A percentile compares a stretch with the other conserved stretches of the same genome.
These are phyloP conservation scores for Nigrograna mackinnonii DNA, from an alignment of 2,329 filamentous ascomycete species.

Conservation along the genomic window DNA sequence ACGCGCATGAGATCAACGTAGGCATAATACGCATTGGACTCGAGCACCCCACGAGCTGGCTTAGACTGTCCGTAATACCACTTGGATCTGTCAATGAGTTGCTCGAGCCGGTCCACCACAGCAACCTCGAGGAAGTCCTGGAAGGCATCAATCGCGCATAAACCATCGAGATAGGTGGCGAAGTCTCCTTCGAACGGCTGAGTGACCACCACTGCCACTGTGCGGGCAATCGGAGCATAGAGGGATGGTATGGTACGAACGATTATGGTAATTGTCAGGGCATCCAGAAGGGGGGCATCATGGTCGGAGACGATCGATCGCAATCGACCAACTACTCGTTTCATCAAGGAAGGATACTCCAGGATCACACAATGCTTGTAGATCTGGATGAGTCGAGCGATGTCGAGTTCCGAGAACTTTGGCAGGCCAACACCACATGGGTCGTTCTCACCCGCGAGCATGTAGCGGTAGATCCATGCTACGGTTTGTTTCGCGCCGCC, in stretches of 20 bases:
- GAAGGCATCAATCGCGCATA: not conserved
- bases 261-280: slow-evolving; percentile 13
- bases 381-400: slow-evolving; percentile 14
- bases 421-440: not conserved
- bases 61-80: not conserved
- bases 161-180: slow-evolving; percentile 9
- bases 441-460: slow-evolving; percentile 21
- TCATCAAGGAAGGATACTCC: slow-evolving; percentile 13
- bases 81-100: not conserved
- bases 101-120: not conserved
- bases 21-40: not conserved
- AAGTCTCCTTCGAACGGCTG: slow-evolving; percentile 16
- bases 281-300: slow-evolving; percentile 6
- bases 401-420: slow-evolving; percentile 13
- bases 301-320: slow-evolving; percentile 6
- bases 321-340: slow-evolving; percentile 11
- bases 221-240: slow-evolving; percentile 1
- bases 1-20: not conserved
- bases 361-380: slow-evolving; percentile 19
- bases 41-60: not conserved
- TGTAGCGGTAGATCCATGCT: slow-evolving; percentile 26
- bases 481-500: slow-evolving; percentile 16
- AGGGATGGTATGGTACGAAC: slow-evolving; percentile 9
- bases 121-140: not conserved
- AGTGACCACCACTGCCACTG: slow-evolving; percentile 10